Evolutionary conservation across 176 grass and related monocot genomes (phyloP), one percentile per base, ranked within the genome.

Genomic region (Juncus effusus): DNA sequence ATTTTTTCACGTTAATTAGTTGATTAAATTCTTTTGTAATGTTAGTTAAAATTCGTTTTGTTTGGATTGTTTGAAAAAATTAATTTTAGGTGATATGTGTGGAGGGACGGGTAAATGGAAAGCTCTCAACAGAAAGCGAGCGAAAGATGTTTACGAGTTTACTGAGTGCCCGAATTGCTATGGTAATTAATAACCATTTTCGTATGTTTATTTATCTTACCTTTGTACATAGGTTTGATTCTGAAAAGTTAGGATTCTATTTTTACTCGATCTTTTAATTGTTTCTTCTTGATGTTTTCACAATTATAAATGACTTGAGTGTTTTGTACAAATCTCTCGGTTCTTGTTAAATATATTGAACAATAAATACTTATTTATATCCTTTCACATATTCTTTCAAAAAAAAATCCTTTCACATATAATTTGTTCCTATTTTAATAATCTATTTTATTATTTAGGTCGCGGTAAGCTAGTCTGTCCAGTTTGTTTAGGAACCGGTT

Each of bases 91-190:
- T 82, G 95, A 99, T 73, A 99, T 93, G 95, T 99, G 89, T 67
- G 89, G 95, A 1, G 95, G 89, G 67, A 99, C 95, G 36, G 95
- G 95, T 36, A 99, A 94, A 84, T 99, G 95, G 95, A 99, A 99
- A 65, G 95, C 89, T 67, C 94, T 99, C 14, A 99, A 99, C 37
- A 77, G 94, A 61, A 99, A 99, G 58, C 82, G 94, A 58, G 94
- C 94, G 62, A 99, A 99, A 77, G 94, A 99, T 87, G 83, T 99
- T 3, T 99, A 99, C 45, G 78, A 85, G 76, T 99, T 99, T 42
- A 94, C 95, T 2, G 95, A 99, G 40, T 99, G 95, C 60, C 95
- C 95, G 4, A 94, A 99, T 54, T 99, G 95, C 65, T 94, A 99
- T n/a, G 95, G 95, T 99, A 86, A 66, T 74, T n/a, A n/a, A n/a